Evolutionary conservation across 345 rosid genomes (phyloP).

Genomic region (Clausena lansium): DNA sequence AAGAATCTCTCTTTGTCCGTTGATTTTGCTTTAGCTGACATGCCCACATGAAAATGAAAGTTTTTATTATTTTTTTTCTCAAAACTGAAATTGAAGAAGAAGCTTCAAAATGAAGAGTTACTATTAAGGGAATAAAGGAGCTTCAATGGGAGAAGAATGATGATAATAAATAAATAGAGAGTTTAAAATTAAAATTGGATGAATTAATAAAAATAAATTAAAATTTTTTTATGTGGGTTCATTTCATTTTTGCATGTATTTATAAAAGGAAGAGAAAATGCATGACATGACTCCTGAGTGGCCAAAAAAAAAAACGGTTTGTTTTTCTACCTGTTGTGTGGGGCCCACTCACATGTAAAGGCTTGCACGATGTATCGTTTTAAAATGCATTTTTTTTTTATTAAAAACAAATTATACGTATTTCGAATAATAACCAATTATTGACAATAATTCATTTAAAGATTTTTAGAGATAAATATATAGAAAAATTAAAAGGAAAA

Average conservation of each 20-base stretch:
- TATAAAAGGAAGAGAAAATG: not conserved
- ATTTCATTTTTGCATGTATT: slow-evolving; percentile 13
- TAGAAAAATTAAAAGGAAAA: too few relatives aligned
- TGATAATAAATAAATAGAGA: not conserved
- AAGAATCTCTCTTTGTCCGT: slow-evolving; percentile 18
- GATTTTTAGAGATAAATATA: too few relatives aligned
- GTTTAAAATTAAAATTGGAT: not conserved
- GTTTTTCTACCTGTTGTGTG: not conserved
- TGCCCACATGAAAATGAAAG: slow-evolving; percentile 17
- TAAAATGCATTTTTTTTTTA: not conserved
- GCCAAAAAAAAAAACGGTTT: not conserved
- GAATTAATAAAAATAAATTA: not conserved
- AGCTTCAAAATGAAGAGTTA: not conserved
- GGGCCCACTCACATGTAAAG: not conserved
- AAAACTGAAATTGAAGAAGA: not conserved
- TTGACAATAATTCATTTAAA: not conserved
- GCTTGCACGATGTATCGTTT: not conserved
- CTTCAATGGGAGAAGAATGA: not conserved
- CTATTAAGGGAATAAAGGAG: not conserved
- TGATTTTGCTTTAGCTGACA: slow-evolving; percentile 24
- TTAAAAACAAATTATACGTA: too few relatives aligned
- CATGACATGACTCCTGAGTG: not conserved
- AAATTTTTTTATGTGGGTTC: not conserved
- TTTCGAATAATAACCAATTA: not conserved
- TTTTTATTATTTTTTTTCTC: not conserved